Evolutionary conservation across 306 rosid species (phyloP), one percentile per base, ranked within the genome.

Genomic region (Fragaria vesca): DNA sequence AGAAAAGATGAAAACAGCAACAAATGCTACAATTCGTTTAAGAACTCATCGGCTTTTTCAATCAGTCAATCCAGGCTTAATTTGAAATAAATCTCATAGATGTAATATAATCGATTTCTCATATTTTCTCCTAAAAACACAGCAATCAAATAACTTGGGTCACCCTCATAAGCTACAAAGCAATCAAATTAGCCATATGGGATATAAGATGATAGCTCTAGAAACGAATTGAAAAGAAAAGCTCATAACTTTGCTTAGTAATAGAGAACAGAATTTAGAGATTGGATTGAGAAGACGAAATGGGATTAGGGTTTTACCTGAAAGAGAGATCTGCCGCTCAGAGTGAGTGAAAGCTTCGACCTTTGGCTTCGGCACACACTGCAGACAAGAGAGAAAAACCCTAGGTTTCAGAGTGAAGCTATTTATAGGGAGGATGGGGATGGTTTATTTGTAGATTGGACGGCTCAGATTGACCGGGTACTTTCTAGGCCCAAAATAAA

Each of bases 341-440:
- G 52, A 47, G 78, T 46, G 72, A 51, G 38, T 72, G 54, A 75
- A 30, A 76, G 66, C 76, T 63, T 40, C 61, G 24, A 2, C 40
- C 32, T 63, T 65, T 45, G 54, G n/a, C 57, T 65, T 34, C 69
- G 21, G 69, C 69, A 65, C 66, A n/a, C 66, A 4, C 66, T 3
- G 17, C 0, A 58, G 45, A 65, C 69, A 63, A 63, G 45, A 65
- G 42, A 32, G 69, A 34, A 65, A 34, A 65, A 65, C 69, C 69
- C 69, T 65, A 65, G 46, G 45, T 36, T 0, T 2, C n/a, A 0
- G 69, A 65, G 17, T 6, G n/a, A 65, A 17, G 43, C 0, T 16
- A 65, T 34, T 65, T 34, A 65, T 65, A 36, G 2, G 69, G 58
- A 70, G 68, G 80, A 57, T 74, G 28, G 11, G 0, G 86, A 82